These are phyloP conservation scores for Globisporangium solare DNA, from an alignment of 352 stramenopile genomes.

Conservation along the genomic window DNA sequence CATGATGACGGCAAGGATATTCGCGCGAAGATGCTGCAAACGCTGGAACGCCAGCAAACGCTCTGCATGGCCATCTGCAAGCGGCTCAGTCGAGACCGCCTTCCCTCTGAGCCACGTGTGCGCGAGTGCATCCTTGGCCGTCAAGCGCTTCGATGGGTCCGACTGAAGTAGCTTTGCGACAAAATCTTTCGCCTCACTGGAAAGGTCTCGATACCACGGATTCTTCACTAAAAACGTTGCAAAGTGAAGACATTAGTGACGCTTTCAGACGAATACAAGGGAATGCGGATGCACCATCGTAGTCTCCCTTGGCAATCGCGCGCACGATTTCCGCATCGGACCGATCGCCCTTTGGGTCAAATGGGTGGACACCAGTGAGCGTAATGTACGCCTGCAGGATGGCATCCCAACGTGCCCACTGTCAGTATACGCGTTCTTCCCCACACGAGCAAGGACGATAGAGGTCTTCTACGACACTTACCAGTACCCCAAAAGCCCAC, in stretches of 20 bases:
- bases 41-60: conserved; percentile 61
- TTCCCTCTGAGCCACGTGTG: conserved; percentile 59
- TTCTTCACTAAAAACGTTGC: conserved; percentile 40
- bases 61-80: conserved; percentile 42
- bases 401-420: background rate
- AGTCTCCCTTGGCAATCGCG: conserved; percentile 45
- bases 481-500: conserved; percentile 77
- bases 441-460: background rate
- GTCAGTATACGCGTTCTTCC: background rate
- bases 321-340: conserved; percentile 71
- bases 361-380: conserved; percentile 70
- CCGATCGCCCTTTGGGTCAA: conserved; percentile 63
- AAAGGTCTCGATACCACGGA: conserved; percentile 60
- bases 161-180: conserved; percentile 44
- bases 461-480: conserved; percentile 10
- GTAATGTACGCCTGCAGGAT: conserved; percentile 57
- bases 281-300: conserved; percentile 37
- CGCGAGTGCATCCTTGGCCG: conserved; percentile 43
- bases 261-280: background rate
- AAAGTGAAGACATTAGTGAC: background rate
- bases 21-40: conserved; percentile 65
- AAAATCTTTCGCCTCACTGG: conserved; percentile 56
- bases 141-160: conserved; percentile 46
- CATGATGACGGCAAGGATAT: conserved; percentile 75
- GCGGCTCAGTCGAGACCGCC: conserved; percentile 34